These are phyloP conservation scores for Toxicodendron radicans DNA, from an alignment of 345 rosid species.

Conservation along the genomic window DNA sequence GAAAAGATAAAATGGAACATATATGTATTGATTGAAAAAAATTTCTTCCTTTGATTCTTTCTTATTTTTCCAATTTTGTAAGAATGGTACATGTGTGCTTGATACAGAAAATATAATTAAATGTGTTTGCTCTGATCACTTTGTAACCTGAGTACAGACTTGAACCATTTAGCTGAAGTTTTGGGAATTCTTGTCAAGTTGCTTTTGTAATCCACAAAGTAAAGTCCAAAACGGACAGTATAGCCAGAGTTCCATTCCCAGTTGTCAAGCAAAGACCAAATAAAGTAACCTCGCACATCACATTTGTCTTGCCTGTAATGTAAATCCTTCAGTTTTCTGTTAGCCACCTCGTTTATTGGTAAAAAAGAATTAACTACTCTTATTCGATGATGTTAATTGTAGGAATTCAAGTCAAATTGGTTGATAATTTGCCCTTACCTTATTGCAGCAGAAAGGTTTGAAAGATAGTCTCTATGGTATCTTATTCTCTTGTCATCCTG, in stretches of 20 bases:
- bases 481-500: slow-evolving; percentile 76
- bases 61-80: background rate
- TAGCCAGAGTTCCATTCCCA: slow-evolving; percentile 98
- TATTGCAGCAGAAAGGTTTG: slow-evolving; percentile 84
- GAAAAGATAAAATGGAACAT: background rate
- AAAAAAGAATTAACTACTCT: too few relatives aligned
- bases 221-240: slow-evolving; percentile 84
- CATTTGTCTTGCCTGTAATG: slow-evolving; percentile 60
- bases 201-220: slow-evolving; percentile 71
- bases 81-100: slow-evolving; percentile 2
- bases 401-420: background rate
- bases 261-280: slow-evolving; percentile 91
- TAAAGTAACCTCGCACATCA: slow-evolving; percentile 68
- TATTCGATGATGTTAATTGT: background rate
- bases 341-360: slow-evolving; percentile 5
- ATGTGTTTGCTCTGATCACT: slow-evolving; percentile 18
- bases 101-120: background rate
- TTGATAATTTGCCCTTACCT: slow-evolving; percentile 37
- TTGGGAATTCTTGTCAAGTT: slow-evolving; percentile 85
- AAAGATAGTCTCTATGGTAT: slow-evolving; percentile 80
- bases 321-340: background rate
- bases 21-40: background rate
- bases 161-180: slow-evolving; percentile 80
- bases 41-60: background rate
- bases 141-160: slow-evolving; percentile 38